Evolutionary conservation across 768 basidiomycete genomes (phyloP).

Genomic region (Cubamyces sp.): DNA sequence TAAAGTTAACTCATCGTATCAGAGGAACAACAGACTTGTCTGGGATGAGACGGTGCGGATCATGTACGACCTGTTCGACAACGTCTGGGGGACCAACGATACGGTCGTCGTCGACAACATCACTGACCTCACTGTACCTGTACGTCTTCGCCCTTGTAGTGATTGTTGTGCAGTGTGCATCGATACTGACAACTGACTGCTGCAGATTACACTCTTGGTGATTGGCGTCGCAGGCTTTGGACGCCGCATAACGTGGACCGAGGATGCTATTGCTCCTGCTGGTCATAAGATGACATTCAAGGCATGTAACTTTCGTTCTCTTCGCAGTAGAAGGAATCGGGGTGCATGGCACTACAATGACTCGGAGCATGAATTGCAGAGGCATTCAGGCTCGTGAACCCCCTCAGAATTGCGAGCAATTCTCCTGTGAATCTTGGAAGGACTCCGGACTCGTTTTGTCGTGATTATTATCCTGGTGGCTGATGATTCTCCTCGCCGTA

Average conservation of each 20-base stretch:
- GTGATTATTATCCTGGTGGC: too few relatives aligned
- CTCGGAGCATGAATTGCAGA: too few relatives aligned
- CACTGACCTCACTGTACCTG: slow-evolving; percentile 55
- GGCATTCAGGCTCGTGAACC: too few relatives aligned
- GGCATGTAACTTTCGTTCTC: slow-evolving; percentile 12
- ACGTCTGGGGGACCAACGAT: slow-evolving; percentile 49
- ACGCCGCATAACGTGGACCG: slow-evolving; percentile 51
- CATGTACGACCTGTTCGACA: slow-evolving; percentile 37
- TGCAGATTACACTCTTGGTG: slow-evolving; percentile 57
- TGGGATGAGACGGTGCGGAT: slow-evolving; percentile 41
- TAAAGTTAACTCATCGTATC: background rate
- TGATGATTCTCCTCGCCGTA: too few relatives aligned
- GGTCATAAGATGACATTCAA: slow-evolving; percentile 45
- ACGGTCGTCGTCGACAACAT: slow-evolving; percentile 48
- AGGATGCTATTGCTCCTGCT: slow-evolving; percentile 43
- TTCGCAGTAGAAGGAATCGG: too few relatives aligned
- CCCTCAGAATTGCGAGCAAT: too few relatives aligned
- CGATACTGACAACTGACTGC: background rate
- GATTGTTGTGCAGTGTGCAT: too few relatives aligned
- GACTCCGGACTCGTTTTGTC: too few relatives aligned
- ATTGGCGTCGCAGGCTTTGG: slow-evolving; percentile 63
- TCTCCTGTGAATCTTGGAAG: too few relatives aligned
- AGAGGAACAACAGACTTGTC: slow-evolving; percentile 42
- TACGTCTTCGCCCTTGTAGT: slow-evolving; percentile 30
- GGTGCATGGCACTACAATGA: too few relatives aligned